Base-by-base conservation (phyloP, 129 eudicot genomes). In the Tanacetum coccineum region DNA sequence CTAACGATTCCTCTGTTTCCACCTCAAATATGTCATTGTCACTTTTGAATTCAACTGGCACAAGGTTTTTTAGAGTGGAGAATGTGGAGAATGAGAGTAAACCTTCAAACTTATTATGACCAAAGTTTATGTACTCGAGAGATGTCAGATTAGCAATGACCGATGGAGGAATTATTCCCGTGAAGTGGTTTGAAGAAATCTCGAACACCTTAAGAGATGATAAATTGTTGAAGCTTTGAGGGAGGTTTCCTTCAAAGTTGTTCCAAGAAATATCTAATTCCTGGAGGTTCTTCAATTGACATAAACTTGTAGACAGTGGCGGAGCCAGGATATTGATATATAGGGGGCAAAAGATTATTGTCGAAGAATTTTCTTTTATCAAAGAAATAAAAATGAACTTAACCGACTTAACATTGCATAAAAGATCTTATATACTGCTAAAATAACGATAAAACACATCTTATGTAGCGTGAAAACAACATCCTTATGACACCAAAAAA, bases 81-180 rank as follows among this genome's bases (percentile, higher is more conserved):
- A 77, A 71, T 1, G 44, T 71, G 26, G 58, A 70, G 28, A 72
- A 77, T 13, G 72, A 73, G 58, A 81, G 56, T 9, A 47, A 20
- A 36, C 80, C 87, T 54, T 74, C 78, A 26, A 73, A 73, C 7
- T 39, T 46, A 25, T 82, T 78, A 25, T 6, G 2, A 45, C 74
- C 51, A 48, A 78, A 63, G 15, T 76, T 75, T 22, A 78, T 9
- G 45, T 82, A 70, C 78, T 82, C 70, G 0, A 82, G 74, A 63
- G 70, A 54, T 2, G 40, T 53, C 70, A 78, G 87, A 22, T 67
- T 74, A 1, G 61, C 1, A 20, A 74, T 56, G 26, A 66, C 12
- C 4, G 71, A 53, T 18, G 80, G 26, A 2, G 25, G 13, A 61
- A 74, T 4, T 47, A 0, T 66, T 45, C 80, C 69, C 0, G 32